Percentiles rank a stretch among this genome's conserved stretches.
phyloP scores from a whole-genome alignment of 2,329 filamentous ascomycete species.

The Phyllosticta capitalensis region DNA sequence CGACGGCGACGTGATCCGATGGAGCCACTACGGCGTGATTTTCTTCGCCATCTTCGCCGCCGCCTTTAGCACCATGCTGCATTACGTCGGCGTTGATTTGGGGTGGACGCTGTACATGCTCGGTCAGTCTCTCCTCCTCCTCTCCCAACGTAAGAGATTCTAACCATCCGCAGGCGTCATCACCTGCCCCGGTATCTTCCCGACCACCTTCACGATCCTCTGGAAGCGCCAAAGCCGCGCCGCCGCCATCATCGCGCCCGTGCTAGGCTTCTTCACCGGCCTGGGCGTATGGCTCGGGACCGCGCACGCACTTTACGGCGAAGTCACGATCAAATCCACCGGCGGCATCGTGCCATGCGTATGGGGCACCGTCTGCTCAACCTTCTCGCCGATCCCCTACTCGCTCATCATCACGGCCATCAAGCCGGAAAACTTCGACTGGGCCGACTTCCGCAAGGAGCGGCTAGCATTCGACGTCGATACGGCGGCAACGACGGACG shows the following conservation, averaged over 20 bases:
- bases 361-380: constrained; percentile 44
- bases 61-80: constrained; percentile 42
- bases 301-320: constrained; percentile 38
- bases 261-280: constrained; percentile 42
- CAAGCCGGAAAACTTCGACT: constrained; percentile 35
- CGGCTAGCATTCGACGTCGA: constrained; percentile 25
- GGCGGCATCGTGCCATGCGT: constrained; percentile 42
- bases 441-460: constrained; percentile 25
- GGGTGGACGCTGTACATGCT: constrained; percentile 49
- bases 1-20: constrained; percentile 41
- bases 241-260: constrained; percentile 42
- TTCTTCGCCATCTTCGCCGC: constrained; percentile 44
- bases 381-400: constrained; percentile 34
- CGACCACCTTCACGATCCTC: constrained; percentile 44
- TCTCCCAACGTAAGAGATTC: constrained; percentile 3
- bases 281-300: constrained; percentile 45
- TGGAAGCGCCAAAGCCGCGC: constrained; percentile 42
- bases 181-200: constrained; percentile 46
- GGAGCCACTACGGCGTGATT: constrained; percentile 45
- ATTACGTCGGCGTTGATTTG: constrained; percentile 46
- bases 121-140: constrained; percentile 16
- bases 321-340: constrained; percentile 40
- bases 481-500: background rate
- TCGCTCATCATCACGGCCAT: constrained; percentile 39
- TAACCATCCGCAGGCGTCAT: constrained; percentile 31